Evolutionary conservation across 2,329 filamentous ascomycete species (phyloP), one percentile per base, ranked within the genome.

Genomic region (Pestalotiopsis sp.): DNA sequence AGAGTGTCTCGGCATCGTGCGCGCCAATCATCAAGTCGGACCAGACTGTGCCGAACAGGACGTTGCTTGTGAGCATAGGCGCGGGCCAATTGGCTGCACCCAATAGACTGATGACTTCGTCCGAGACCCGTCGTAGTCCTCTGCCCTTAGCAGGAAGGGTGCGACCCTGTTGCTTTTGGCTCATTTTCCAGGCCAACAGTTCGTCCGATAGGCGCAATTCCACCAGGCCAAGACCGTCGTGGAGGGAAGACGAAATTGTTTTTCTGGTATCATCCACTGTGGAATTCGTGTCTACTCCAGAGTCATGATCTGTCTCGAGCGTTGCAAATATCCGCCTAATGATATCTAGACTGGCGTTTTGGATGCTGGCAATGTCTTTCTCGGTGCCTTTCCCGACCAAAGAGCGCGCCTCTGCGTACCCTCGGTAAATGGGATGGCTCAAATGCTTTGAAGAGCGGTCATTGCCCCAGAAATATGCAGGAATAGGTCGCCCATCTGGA

Each of bases 11-110:
- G n/a, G 68, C 41, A 66, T 75, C 73, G 68, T 68, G 64, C 13
- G 74, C 73, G 31, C 73, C 74, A 13, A 76, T 70, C 27, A 74
- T 65, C 41, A 75, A 67, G 65, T 70, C 73, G 11, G 73, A 61
- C 25, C 75, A 67, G 7, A 72, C 72, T 40, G 68, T 70, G 14
- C 74, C 72, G 65, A 73, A 73, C 17, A 76, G 60, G 13, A 72
- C 71, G 57, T 72, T 68, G 58, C 72, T 74, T 14, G 72, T 75
- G 36, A 73, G 72, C 73, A 71, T 23, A 12, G 56, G 56, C 13
- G 20, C 56, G 17, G 56, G 20, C 56, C 56, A 75, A 59, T 70
- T 40, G 31, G 56, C 45, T 5, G 62, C 61, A 36, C 62, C 67
- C 17, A 69, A 41, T 3, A 68, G 9, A 20, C 23, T 40, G 38